Conservation (phyloP, 306 rosid genomes). For the Castanopsis chinensis region DNA sequence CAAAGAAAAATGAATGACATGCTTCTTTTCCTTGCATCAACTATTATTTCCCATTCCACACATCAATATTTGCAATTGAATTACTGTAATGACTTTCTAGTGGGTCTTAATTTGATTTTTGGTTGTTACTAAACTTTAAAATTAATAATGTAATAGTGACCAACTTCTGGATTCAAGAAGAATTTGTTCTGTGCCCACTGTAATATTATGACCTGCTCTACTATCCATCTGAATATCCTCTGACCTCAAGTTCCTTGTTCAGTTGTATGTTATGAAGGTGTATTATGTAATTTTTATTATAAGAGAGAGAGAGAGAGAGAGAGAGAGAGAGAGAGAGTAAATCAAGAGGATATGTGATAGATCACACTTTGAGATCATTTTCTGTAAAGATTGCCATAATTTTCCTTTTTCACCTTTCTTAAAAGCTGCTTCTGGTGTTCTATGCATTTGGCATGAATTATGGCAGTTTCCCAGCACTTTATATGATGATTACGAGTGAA, state of each 20-base stretch:
- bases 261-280: neutral
- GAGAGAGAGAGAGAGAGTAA: no score
- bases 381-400: neutral
- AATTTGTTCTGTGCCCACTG: neutral
- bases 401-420: neutral
- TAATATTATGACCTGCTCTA: neutral
- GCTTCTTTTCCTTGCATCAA: neutral
- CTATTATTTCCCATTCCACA: neutral
- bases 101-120: neutral
- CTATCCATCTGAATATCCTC: neutral
- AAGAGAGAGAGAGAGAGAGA: no score
- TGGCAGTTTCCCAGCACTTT: neutral
- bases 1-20: conserved; percentile 8
- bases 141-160: neutral
- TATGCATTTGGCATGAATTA: neutral
- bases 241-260: neutral
- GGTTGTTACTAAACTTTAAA: neutral
- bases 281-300: neutral
- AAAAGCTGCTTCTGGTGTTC: neutral
- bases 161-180: neutral
- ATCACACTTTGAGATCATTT: neutral
- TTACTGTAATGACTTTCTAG: neutral
- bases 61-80: neutral
- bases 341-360: neutral
- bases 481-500: no score